Base-by-base conservation (phyloP, 352 stramenopile genomes). In the Phytophthora idaei region DNA sequence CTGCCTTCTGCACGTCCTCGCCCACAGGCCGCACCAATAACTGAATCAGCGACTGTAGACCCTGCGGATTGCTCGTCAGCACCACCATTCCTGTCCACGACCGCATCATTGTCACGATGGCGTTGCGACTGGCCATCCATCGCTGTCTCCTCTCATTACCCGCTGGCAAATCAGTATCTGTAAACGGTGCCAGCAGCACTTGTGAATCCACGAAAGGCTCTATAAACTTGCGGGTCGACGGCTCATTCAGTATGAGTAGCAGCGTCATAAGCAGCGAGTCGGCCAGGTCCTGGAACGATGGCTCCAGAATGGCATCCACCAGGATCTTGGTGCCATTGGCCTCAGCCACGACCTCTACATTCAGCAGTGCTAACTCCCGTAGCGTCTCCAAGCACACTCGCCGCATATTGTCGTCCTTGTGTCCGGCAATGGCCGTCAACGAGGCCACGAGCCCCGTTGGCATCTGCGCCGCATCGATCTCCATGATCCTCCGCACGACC, bases 381-480 rank as follows among this genome's bases (percentile, higher is more conserved):
- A 97, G 63, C 8, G 90, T 96, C 61, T 97, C 90, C 14, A 97
- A 72, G 48, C 83, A 93, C 44, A 97, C 85, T 34, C 87, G 86
- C 0, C 90, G 85, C 76, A 97, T 78, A 57, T 95, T 95, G 69
- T 97, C 90, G 59, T 97, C 90, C 56, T 95, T 94, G 68, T 96
- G 88, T 32, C 83, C 87, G 12, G 89, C 85, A 68, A 96, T 91
- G 4, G 90, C 86, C 36, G 94, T 81, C 37, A 97, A 68, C 7
- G 88, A 96, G 17, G 74, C 65, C 14, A 96, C 89, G n/a, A 97
- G 73, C 10, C 81, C 81, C 44, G 80, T 81, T n/a, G 90, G 89
- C 85, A 96, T 91, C 64, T 90, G 80, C 15, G 80, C 80, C 21
- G 82, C 86, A 48, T 97, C 89, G 57, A 96, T 92, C 44, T 97